A percentile compares a stretch with the other conserved stretches of the same genome.
phyloP scores from a whole-genome alignment of 2,329 filamentous ascomycete genomes.

The Fusarium buharicum region DNA sequence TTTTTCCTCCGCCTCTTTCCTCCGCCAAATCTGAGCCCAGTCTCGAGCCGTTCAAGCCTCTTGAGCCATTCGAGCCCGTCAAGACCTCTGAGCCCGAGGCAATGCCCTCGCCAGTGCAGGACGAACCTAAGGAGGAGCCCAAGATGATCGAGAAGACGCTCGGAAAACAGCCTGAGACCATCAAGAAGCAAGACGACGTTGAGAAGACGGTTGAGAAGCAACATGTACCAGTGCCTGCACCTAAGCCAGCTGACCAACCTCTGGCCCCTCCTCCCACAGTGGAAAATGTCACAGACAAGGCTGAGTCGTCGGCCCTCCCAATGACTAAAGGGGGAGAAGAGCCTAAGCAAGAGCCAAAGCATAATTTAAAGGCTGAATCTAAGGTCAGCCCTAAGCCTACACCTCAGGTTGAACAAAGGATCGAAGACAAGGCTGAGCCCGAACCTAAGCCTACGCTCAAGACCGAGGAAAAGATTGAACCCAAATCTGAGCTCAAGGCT shows the following conservation, averaged over 20 bases:
- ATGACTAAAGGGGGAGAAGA: neutral
- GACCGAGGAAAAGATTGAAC: neutral
- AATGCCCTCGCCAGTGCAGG: neutral
- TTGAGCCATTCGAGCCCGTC: neutral
- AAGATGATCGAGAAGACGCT: neutral
- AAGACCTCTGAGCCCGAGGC: neutral
- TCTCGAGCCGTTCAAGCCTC: conserved; percentile 1
- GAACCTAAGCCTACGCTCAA: neutral
- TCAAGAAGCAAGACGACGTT: neutral
- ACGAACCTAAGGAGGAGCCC: neutral
- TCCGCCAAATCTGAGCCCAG: conserved; percentile 5
- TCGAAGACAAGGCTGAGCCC: neutral
- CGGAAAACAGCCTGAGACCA: neutral
- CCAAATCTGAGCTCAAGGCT: neutral
- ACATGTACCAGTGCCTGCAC: neutral
- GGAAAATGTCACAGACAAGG: neutral
- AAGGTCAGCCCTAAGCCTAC: neutral
- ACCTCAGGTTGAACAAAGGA: neutral
- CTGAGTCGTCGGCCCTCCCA: conserved; percentile 4
- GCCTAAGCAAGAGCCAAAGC: neutral
- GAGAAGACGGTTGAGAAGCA: neutral
- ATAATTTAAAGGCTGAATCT: neutral
- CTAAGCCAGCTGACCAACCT: neutral
- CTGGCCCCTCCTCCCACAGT: conserved; percentile 2
- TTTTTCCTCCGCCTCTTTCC: conserved; percentile 18